A percentile compares a stretch with the other conserved stretches of the same genome.
These are phyloP conservation scores for Maudiozyma barnettii DNA, from an alignment of 805 yeast species.

Conservation along the genomic window DNA sequence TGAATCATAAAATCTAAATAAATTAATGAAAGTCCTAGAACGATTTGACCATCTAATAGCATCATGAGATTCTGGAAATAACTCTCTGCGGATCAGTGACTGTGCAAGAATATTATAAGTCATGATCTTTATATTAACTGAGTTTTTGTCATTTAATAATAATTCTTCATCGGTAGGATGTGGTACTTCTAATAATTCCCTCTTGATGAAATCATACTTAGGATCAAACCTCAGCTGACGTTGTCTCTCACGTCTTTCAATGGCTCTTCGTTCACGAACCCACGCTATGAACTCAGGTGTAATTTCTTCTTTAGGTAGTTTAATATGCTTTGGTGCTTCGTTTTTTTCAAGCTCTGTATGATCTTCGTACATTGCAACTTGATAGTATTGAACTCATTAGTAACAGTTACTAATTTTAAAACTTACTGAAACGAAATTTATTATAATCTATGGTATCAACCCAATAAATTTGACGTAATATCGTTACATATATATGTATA, in stretches of 20 bases:
- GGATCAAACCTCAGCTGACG: neutral
- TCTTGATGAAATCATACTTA: constrained; percentile 11
- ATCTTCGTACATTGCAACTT: neutral
- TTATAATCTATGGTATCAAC: no score
- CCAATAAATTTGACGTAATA: no score
- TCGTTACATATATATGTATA: no score
- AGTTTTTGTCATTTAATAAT: constrained; percentile 1
- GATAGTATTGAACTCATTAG: no score
- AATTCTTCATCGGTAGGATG: neutral
- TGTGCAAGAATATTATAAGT: constrained; percentile 80
- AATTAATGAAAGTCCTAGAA: constrained; percentile 52
- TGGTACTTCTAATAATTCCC: constrained; percentile 16
- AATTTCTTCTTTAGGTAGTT: constrained; percentile 3
- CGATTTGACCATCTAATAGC: constrained; percentile 72
- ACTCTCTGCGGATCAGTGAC: constrained; percentile 60
- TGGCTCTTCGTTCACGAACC: constrained; percentile 26
- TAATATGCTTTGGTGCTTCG: constrained; percentile 3
- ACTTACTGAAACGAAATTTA: no score
- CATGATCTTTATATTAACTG: constrained; percentile 44
- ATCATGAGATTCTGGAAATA: constrained; percentile 71
- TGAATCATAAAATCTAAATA: constrained; percentile 54
- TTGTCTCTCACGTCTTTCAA: constrained; percentile 34
- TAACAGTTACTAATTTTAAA: no score
- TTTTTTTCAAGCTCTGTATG: neutral
- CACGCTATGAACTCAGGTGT: constrained; percentile 6